These are phyloP conservation scores for Cordyceps militaris DNA, from an alignment of 2,329 filamentous ascomycete genomes.

Conservation along the genomic window DNA sequence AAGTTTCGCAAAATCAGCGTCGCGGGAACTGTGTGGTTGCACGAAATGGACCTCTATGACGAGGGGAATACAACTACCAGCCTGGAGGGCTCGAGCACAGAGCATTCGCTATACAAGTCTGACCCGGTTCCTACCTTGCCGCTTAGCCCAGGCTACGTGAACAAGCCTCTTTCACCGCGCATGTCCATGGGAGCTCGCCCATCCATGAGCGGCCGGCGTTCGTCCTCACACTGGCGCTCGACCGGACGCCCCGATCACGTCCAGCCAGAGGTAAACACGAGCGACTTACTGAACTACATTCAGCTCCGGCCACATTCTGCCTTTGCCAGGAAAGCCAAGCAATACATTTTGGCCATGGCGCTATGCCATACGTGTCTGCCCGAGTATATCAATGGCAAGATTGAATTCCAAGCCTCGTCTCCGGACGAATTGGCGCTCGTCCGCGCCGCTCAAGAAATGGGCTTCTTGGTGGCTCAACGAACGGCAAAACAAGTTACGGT, in stretches of 20 bases:
- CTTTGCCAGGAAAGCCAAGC: slow-evolving; percentile 71
- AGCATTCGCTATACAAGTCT: slow-evolving; percentile 23
- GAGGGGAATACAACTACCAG: slow-evolving; percentile 16
- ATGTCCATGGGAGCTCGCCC: slow-evolving; percentile 25
- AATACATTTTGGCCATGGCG: slow-evolving; percentile 78
- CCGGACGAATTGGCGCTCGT: slow-evolving; percentile 87
- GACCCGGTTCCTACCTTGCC: slow-evolving; percentile 24
- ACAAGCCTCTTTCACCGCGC: slow-evolving; percentile 23
- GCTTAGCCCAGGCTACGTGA: slow-evolving; percentile 19
- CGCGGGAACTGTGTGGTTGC: slow-evolving; percentile 81
- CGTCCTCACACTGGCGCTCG: slow-evolving; percentile 44
- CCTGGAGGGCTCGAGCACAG: slow-evolving; percentile 19
- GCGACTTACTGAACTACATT: slow-evolving; percentile 72
- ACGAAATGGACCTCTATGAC: slow-evolving; percentile 60
- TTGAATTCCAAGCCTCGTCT: slow-evolving; percentile 82
- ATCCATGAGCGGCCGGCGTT: slow-evolving; percentile 30
- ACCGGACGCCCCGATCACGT: slow-evolving; percentile 40
- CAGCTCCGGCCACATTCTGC: slow-evolving; percentile 64
- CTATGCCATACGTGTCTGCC: slow-evolving; percentile 89
- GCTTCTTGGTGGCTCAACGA: slow-evolving; percentile 68
- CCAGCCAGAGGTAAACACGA: slow-evolving; percentile 56
- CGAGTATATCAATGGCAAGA: slow-evolving; percentile 59
- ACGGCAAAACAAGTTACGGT: slow-evolving; percentile 62
- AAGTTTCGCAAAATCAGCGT: slow-evolving; percentile 89
- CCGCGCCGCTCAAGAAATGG: slow-evolving; percentile 75